phyloP scores from a whole-genome alignment of 305 asterid genomes.

The Fraxinus angustifolia region DNA sequence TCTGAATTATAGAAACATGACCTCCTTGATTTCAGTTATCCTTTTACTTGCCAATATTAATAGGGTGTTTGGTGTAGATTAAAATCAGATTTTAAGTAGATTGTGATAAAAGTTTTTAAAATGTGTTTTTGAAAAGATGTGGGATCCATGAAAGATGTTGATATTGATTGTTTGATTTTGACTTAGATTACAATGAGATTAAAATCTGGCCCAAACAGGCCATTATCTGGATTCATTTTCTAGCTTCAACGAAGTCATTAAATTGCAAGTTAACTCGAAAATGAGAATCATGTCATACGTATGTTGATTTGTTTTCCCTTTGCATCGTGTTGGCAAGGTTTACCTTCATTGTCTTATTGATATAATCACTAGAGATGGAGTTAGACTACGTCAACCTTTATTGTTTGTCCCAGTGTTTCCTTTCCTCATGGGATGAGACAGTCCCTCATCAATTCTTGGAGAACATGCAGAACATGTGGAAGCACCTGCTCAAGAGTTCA shows the following conservation, averaged over 20 bases:
- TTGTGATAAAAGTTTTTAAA: too few relatives aligned
- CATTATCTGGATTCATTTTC: background rate
- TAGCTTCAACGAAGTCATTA: background rate
- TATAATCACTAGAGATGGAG: background rate
- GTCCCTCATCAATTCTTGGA: background rate
- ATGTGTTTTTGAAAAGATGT: too few relatives aligned
- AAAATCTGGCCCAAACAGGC: too few relatives aligned
- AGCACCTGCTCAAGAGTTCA: background rate
- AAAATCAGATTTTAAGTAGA: too few relatives aligned
- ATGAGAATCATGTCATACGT: background rate
- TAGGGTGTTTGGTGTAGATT: too few relatives aligned
- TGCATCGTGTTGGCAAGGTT: background rate
- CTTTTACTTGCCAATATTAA: background rate
- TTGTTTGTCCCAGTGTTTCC: background rate
- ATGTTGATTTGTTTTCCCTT: background rate
- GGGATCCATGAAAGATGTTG: too few relatives aligned
- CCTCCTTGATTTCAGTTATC: background rate
- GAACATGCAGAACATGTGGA: background rate
- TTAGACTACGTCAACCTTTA: background rate
- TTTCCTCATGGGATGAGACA: background rate
- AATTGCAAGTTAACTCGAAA: background rate
- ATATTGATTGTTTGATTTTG: too few relatives aligned
- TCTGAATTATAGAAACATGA: background rate
- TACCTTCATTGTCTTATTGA: background rate
- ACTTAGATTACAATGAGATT: too few relatives aligned